These are phyloP conservation scores for Aspergillus saccharolyticus DNA, from an alignment of 495 filamentous ascomycete genomes.

Conservation along the genomic window DNA sequence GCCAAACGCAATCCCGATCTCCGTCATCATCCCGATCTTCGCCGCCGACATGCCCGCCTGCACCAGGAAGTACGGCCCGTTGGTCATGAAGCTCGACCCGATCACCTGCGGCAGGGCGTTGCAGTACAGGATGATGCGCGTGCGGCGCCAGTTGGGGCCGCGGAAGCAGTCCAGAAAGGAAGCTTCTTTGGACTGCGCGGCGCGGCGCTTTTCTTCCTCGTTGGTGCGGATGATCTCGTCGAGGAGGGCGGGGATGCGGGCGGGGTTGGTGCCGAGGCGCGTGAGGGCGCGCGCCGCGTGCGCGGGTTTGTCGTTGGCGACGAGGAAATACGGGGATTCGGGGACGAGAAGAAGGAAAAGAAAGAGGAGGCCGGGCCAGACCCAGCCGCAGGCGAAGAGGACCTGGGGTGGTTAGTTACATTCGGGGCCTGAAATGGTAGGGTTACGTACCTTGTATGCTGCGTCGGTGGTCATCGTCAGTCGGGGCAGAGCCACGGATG, in stretches of 20 bases:
- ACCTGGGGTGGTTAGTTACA: conserved; percentile 1
- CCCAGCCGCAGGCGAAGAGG: conserved; percentile 16
- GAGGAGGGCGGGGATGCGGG: not conserved
- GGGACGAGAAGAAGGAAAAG: conserved; percentile 3
- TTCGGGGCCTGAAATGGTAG: not conserved
- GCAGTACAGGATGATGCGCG: conserved; percentile 24
- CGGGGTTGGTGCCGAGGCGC: conserved; percentile 4
- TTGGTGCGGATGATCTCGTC: not conserved
- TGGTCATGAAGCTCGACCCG: conserved; percentile 19
- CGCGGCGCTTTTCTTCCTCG: not conserved
- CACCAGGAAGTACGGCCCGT: conserved; percentile 25
- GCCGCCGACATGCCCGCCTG: conserved; percentile 18
- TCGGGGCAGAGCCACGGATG: conserved; percentile 10
- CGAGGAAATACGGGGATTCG: conserved; percentile 14
- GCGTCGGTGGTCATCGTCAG: conserved; percentile 8
- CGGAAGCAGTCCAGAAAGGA: conserved; percentile 24
- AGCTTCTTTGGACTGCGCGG: not conserved
- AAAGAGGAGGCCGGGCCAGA: conserved; percentile 10
- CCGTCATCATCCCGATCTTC: conserved; percentile 19
- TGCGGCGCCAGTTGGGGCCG: conserved; percentile 26
- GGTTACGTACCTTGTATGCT: conserved; percentile 11
- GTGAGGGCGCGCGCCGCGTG: conserved; percentile 4
- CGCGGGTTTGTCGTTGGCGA: conserved; percentile 9
- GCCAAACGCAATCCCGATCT: conserved; percentile 21
- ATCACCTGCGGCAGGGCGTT: conserved; percentile 20